Evolutionary conservation across 164 flowering plant genomes (phyloP).

Genomic region (Aristolochia contorta): DNA sequence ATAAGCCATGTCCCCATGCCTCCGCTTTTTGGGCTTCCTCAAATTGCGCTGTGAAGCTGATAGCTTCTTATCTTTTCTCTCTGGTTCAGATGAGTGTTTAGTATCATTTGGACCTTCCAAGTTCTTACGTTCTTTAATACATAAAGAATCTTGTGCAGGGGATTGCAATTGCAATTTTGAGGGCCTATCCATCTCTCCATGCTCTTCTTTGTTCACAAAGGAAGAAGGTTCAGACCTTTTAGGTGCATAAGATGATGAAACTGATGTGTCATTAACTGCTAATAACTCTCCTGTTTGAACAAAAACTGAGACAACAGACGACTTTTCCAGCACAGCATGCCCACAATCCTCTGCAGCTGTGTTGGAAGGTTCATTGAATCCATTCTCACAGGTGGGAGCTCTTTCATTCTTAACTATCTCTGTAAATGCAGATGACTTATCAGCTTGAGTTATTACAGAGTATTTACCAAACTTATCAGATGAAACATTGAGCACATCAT

Average conservation of each 20-base stretch:
- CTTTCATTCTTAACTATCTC: too few species aligned
- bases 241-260: slow-evolving; percentile 3
- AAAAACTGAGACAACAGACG: too few species aligned
- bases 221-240: slow-evolving; percentile 4
- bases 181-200: background rate
- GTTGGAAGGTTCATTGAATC: too few species aligned
- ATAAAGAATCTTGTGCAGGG: slow-evolving; percentile 4
- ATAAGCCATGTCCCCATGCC: slow-evolving; percentile 92
- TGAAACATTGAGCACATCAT: too few species aligned
- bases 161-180: slow-evolving; percentile 1
- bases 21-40: slow-evolving; percentile 55
- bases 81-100: slow-evolving; percentile 24
- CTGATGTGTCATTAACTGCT: slow-evolving; percentile 10
- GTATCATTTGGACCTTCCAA: slow-evolving; percentile 28
- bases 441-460: too few species aligned
- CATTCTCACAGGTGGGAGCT: too few species aligned
- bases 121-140: slow-evolving; percentile 16
- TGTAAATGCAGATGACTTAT: too few species aligned
- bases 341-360: too few species aligned
- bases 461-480: too few species aligned
- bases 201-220: slow-evolving; percentile 13
- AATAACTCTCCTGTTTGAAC: too few species aligned
- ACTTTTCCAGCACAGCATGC: too few species aligned
- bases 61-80: slow-evolving; percentile 26
- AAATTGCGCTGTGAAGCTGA: slow-evolving; percentile 32